Percentiles rank a stretch among this genome's conserved stretches.
Evolutionary conservation across 2,329 filamentous ascomycete genomes (phyloP).

Genomic region (Hypoxylon sp.): DNA sequence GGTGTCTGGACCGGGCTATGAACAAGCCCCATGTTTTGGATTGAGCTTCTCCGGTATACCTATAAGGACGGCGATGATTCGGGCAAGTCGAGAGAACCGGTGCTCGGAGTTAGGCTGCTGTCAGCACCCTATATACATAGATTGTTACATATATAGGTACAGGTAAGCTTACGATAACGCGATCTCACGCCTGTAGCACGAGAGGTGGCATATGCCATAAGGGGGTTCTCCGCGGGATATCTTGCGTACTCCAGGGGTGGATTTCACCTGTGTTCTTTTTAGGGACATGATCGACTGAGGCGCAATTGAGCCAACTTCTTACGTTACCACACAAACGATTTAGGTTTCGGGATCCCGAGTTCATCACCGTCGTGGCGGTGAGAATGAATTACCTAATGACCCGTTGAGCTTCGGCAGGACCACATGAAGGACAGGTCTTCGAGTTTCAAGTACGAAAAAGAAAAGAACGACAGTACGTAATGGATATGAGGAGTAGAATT

Average conservation of each 20-base stretch:
- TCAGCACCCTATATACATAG: not conserved
- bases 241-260: conserved; percentile 23
- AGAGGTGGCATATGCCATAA: conserved; percentile 17
- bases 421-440: not conserved
- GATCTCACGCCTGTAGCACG: conserved; percentile 27
- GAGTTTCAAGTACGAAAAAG: conserved; percentile 13
- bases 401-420: conserved; percentile 4
- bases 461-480: conserved; percentile 33
- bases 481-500: conserved; percentile 11
- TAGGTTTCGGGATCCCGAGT: not conserved
- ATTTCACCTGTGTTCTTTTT: conserved; percentile 13
- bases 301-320: conserved; percentile 24
- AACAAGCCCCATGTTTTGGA: conserved; percentile 1
- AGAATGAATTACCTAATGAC: conserved; percentile 2
- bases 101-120: not conserved
- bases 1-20: not conserved
- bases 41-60: not conserved
- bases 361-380: conserved; percentile 13
- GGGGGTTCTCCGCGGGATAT: conserved; percentile 9
- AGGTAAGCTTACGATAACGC: conserved; percentile 12
- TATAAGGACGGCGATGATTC: not conserved
- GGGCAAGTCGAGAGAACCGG: not conserved
- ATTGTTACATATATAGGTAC: not conserved
- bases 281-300: conserved; percentile 31
- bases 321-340: conserved; percentile 16